Evolutionary conservation across 192 early-diverging fungal genomes (phyloP), one percentile per base, ranked within the genome.

Genomic region (Jimgerdemannia flammicorona): DNA sequence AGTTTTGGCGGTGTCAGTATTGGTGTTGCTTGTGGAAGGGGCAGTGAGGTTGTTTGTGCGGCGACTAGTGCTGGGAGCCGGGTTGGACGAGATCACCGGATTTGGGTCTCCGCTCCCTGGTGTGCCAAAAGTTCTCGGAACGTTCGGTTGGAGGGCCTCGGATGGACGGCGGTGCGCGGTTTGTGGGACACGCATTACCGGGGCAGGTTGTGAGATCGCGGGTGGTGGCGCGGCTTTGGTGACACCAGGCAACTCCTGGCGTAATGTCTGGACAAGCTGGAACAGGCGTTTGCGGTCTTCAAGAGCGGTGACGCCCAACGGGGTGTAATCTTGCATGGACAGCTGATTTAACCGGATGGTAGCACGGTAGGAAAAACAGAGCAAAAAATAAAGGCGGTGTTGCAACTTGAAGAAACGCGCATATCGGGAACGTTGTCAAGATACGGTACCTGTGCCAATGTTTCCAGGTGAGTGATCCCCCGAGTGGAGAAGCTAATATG

Each of bases 311-410:
- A 90, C 87, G 29, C 89, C 89, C 43, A 90, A 68, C 42, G 77
- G 77, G 43, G 78, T 83, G 71, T 89, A 90, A 73, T 90, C 92
- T 74, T 93, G 92, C 92, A 95, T 94, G n/a, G 90, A 92, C 70
- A 95, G 83, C 85, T 92, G 81, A 29, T 74, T 6, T 71, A 73
- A 73, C 8, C n/a, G 9, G 66, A 64, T 2, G 14, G 9, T n/a
- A 8, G 11, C 54, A 73, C 19, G 43, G 20, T 20, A 1, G 8
- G 41, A 64, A 8, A 20, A 64, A 8, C 44, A 72, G 4, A n/a
- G 64, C 41, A 40, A 40, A 59, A 68, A 73, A 73, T 3, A 73
- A 73, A 44, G 67, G 44, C 4, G 64, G 39, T 40, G 43, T 29
- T 39, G 49, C 3, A 29, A 63, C 63, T 43, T 14, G 43, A 64